These are phyloP conservation scores for Botrytis deweyae DNA, from an alignment of 2,329 filamentous ascomycete genomes.

Conservation along the genomic window DNA sequence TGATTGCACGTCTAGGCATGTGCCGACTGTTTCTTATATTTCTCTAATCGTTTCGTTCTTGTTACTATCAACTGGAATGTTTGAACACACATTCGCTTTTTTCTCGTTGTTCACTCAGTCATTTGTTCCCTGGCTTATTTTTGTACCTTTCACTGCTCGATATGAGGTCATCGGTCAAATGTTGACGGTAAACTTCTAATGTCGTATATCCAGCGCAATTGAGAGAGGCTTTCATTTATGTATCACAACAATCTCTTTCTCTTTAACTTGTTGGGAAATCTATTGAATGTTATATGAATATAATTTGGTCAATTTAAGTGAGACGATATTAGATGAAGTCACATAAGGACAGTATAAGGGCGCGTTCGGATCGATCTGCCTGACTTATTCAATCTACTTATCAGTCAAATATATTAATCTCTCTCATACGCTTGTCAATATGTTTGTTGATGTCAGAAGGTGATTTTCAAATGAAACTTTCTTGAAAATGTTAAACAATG, in stretches of 20 bases:
- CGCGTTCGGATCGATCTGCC: accelerated
- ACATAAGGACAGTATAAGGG: neutral
- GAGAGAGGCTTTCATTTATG: accelerated
- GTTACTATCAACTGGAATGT: neutral
- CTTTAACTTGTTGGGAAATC: neutral
- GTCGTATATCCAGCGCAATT: neutral
- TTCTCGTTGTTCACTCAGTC: neutral
- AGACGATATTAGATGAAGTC: neutral
- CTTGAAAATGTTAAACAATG: no score
- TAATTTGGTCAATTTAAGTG: neutral
- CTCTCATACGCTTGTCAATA: no score
- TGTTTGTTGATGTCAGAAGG: no score
- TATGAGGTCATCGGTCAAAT: neutral
- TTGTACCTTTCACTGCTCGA: neutral
- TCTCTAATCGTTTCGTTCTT: accelerated
- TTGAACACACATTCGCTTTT: neutral
- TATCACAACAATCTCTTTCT: neutral
- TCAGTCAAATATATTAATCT: no score
- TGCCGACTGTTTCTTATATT: neutral
- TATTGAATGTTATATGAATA: accelerated
- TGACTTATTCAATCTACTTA: neutral
- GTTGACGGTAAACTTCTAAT: neutral
- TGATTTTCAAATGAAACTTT: no score
- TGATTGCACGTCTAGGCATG: no score
- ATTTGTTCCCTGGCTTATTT: neutral